Evolutionary conservation across 768 basidiomycete species (phyloP).

Genomic region (Xerocomus potaroensis): DNA sequence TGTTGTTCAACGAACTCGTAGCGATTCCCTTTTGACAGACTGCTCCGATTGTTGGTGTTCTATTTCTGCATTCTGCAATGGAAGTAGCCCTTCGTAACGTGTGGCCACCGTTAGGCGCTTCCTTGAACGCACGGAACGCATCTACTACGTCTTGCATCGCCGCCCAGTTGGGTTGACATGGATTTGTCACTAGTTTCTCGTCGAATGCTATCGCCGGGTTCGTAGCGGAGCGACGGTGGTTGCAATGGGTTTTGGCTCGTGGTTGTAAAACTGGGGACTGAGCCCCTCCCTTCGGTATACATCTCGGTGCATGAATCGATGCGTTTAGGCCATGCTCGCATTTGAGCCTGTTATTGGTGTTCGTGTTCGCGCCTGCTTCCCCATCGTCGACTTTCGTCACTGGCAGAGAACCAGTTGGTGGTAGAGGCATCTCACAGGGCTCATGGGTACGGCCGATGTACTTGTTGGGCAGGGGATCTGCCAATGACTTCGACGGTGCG

Average conservation of each 20-base stretch:
- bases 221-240: neutral
- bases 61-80: neutral
- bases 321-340: neutral
- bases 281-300: neutral
- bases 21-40: conserved; percentile 16
- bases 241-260: neutral
- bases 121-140: conserved; percentile 14
- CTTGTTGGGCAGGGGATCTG: neutral
- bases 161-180: conserved; percentile 11
- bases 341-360: neutral
- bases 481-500: conserved; percentile 4
- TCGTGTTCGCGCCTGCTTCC: neutral
- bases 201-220: neutral
- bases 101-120: neutral
- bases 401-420: neutral
- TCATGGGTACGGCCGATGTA: neutral
- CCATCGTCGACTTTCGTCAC: neutral
- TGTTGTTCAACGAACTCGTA: conserved; percentile 12
- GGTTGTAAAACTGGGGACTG: neutral
- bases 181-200: neutral
- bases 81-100: conserved; percentile 9
- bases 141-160: conserved; percentile 18
- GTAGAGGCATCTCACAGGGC: neutral
- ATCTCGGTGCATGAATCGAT: conserved; percentile 14
- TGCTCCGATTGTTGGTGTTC: conserved; percentile 1